Conservation (phyloP, 805 yeast species). For the Saccharomyces mikatae region DNA sequence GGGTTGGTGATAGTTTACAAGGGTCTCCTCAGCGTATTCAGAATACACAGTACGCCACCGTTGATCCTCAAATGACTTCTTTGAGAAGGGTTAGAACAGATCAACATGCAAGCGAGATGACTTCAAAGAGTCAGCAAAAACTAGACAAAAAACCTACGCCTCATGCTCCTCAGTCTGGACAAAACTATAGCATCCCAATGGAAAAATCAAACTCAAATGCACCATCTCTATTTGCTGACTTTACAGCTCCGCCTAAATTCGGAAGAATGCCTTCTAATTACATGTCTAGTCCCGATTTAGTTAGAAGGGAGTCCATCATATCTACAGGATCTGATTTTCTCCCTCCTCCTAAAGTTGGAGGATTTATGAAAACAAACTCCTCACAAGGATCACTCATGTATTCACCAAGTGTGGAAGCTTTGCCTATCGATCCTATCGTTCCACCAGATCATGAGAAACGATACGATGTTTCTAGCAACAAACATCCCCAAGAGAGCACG, state of each 20-base stretch:
- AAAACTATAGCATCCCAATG: background rate
- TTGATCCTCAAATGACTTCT: background rate
- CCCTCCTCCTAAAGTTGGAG: slow-evolving; percentile 19
- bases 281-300: slow-evolving; percentile 8
- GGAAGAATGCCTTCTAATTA: slow-evolving; percentile 1
- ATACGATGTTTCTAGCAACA: background rate
- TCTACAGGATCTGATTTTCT: slow-evolving; percentile 10
- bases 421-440: background rate
- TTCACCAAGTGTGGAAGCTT: background rate
- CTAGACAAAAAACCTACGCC: background rate
- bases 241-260: slow-evolving; percentile 2
- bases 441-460: background rate
- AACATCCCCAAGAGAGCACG: background rate
- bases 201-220: background rate
- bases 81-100: slow-evolving; percentile 10
- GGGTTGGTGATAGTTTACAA: slow-evolving; percentile 10
- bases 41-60: background rate
- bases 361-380: background rate
- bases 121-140: background rate
- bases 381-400: slow-evolving; percentile 1
- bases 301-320: slow-evolving; percentile 11
- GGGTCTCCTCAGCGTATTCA: slow-evolving; percentile 12
- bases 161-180: background rate
- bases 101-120: slow-evolving; percentile 1
- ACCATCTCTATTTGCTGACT: background rate